Evolutionary conservation across 371 early-diverging fungal genomes (phyloP).

Genomic region (Globomyces sp.): DNA sequence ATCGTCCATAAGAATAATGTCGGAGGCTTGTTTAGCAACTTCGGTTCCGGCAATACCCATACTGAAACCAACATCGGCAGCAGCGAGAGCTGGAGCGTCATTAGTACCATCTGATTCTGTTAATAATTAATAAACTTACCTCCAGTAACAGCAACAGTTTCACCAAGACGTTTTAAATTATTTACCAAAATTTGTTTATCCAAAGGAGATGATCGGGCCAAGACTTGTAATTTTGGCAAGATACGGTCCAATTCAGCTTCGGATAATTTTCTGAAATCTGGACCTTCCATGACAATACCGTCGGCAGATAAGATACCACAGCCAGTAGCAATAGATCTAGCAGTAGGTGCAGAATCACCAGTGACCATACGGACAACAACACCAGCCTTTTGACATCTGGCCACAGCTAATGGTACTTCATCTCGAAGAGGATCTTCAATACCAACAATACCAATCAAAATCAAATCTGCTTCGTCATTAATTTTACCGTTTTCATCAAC

Average conservation of each 20-base stretch:
- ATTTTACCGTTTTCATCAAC: slow-evolving; percentile 37
- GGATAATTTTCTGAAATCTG: slow-evolving; percentile 76
- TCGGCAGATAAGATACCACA: slow-evolving; percentile 75
- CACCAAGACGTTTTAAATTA: slow-evolving; percentile 78
- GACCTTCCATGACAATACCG: slow-evolving; percentile 78
- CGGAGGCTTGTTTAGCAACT: slow-evolving; percentile 93
- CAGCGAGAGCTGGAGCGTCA: slow-evolving; percentile 81
- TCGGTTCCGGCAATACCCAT: slow-evolving; percentile 98
- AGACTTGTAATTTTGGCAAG: slow-evolving; percentile 83
- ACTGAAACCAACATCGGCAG: slow-evolving; percentile 91
- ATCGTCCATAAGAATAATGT: slow-evolving; percentile 90
- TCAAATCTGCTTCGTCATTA: slow-evolving; percentile 52
- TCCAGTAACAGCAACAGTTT: slow-evolving; percentile 95
- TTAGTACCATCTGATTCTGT: slow-evolving; percentile 81
- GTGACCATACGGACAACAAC: slow-evolving; percentile 97
- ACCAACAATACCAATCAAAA: slow-evolving; percentile 80
- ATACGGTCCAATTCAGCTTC: slow-evolving; percentile 74
- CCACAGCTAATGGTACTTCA: slow-evolving; percentile 82
- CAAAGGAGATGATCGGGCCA: slow-evolving; percentile 89
- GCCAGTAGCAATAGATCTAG: slow-evolving; percentile 82
- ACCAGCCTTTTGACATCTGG: slow-evolving; percentile 80
- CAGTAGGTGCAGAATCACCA: slow-evolving; percentile 92
- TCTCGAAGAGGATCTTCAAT: slow-evolving; percentile 92
- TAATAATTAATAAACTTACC: slow-evolving; percentile 8
- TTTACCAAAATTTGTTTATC: slow-evolving; percentile 93